These are phyloP conservation scores for Yamadazyma sp. DNA, from an alignment of 805 yeast genomes.

Conservation along the genomic window DNA sequence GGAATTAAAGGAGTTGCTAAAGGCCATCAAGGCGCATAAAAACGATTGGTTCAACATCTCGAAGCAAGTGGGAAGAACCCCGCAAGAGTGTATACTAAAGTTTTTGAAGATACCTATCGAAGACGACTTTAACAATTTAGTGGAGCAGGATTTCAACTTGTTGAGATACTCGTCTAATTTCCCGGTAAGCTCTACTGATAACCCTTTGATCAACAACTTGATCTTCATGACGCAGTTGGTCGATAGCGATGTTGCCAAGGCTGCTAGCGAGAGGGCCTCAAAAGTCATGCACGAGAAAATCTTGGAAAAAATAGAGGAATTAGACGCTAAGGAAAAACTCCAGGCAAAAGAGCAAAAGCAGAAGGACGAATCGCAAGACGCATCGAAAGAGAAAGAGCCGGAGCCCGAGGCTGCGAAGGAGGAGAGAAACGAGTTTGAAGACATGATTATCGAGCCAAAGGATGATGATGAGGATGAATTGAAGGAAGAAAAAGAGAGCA, in stretches of 20 bases:
- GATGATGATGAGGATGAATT: constrained; percentile 15
- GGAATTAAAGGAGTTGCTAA: constrained; percentile 59
- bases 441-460: constrained; percentile 15
- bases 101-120: constrained; percentile 81
- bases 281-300: constrained; percentile 47
- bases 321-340: constrained; percentile 13
- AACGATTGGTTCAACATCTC: constrained; percentile 83
- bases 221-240: constrained; percentile 83
- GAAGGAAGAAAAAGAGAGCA: constrained; percentile 6
- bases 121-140: constrained; percentile 59
- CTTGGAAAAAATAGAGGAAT: constrained; percentile 35
- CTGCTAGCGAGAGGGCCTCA: constrained; percentile 70
- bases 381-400: constrained; percentile 12
- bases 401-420: constrained; percentile 12
- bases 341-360: constrained; percentile 13
- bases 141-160: constrained; percentile 59
- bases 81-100: constrained; percentile 77
- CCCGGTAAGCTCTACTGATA: constrained; percentile 82
- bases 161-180: constrained; percentile 79
- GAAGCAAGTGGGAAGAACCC: constrained; percentile 62
- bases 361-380: constrained; percentile 12
- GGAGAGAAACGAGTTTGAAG: constrained; percentile 11
- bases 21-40: constrained; percentile 59
- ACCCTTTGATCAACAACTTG: constrained; percentile 91
- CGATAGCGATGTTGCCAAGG: constrained; percentile 81